Evolutionary conservation across 2,329 filamentous ascomycete species (phyloP).

Genomic region (Penicillium sp.): DNA sequence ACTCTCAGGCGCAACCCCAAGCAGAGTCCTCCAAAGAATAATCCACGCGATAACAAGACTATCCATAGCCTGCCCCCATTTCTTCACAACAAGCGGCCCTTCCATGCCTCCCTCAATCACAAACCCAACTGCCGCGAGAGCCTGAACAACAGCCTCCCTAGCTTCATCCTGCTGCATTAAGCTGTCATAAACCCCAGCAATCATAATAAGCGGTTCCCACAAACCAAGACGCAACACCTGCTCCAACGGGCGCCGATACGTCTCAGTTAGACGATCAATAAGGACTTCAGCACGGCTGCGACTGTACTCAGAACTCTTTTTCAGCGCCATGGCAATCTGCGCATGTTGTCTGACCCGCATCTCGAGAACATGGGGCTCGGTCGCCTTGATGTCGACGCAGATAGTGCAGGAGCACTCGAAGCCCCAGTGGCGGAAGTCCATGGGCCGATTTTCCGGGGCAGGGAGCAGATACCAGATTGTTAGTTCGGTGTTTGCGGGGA

Average conservation of each 20-base stretch:
- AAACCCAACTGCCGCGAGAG: background rate
- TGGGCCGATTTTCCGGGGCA: background rate
- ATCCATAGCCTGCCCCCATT: constrained; percentile 31
- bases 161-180: background rate
- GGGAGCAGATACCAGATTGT: constrained; percentile 38
- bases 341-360: background rate
- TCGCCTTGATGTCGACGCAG: constrained; percentile 16
- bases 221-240: background rate
- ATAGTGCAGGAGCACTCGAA: constrained; percentile 22
- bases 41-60: constrained; percentile 28
- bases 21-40: constrained; percentile 24
- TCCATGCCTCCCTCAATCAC: background rate
- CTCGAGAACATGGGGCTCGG: background rate
- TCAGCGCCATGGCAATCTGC: background rate
- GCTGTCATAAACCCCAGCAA: background rate
- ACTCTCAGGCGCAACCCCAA: constrained; percentile 13
- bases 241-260: background rate
- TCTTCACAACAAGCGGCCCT: constrained; percentile 1
- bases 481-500: constrained; percentile 48
- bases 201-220: background rate
- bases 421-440: constrained; percentile 16
- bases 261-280: background rate
- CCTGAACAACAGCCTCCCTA: background rate
- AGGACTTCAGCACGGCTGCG: background rate
- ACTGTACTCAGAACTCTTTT: too few relatives aligned